Evolutionary conservation across 2,329 filamentous ascomycete species (phyloP).

Genomic region (Arthrocladium fulminans): DNA sequence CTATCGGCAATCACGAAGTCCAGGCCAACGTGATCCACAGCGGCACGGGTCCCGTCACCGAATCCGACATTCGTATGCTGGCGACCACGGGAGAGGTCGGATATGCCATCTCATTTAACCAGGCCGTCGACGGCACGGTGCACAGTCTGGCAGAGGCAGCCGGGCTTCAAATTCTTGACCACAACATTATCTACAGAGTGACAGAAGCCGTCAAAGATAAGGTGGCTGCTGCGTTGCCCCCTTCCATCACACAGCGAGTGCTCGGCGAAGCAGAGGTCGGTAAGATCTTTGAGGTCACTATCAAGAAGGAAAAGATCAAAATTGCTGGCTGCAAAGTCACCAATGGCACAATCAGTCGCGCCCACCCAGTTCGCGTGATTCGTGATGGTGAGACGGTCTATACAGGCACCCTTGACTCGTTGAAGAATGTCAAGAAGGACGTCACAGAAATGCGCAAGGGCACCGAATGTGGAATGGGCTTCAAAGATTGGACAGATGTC

Average conservation of each 20-base stretch:
- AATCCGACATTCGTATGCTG: constrained; percentile 76
- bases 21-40: constrained; percentile 66
- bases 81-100: constrained; percentile 63
- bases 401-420: constrained; percentile 67
- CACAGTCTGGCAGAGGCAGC: constrained; percentile 58
- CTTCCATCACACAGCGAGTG: constrained; percentile 59
- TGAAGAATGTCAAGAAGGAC: constrained; percentile 91
- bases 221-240: constrained; percentile 61
- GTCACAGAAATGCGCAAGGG: constrained; percentile 83
- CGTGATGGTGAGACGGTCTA: constrained; percentile 63
- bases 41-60: constrained; percentile 65
- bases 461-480: constrained; percentile 83
- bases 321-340: constrained; percentile 83
- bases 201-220: constrained; percentile 44
- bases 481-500: constrained; percentile 71
- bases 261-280: constrained; percentile 80
- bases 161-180: constrained; percentile 69
- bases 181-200: constrained; percentile 56
- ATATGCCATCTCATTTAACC: constrained; percentile 80
- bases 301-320: constrained; percentile 60
- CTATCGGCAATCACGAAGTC: constrained; percentile 78
- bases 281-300: constrained; percentile 73
- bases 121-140: constrained; percentile 57
- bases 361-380: constrained; percentile 60
- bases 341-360: constrained; percentile 63